Percentiles rank a stretch among this genome's conserved stretches.
These are phyloP conservation scores for Posidonia australis DNA, from an alignment of 106 monocot species.

Conservation along the genomic window DNA sequence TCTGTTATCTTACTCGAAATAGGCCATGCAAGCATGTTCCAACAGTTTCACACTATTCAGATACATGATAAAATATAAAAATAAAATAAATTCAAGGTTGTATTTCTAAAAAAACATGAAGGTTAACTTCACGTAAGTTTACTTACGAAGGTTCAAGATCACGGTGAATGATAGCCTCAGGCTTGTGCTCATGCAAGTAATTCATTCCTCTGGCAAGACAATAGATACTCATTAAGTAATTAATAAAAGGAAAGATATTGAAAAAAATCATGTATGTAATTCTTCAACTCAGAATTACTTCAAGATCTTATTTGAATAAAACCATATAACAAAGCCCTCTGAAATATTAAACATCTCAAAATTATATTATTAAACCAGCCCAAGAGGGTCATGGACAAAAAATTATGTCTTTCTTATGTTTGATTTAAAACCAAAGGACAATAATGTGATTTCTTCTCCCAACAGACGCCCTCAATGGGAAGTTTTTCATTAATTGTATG, in stretches of 20 bases:
- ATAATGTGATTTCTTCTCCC: too few species aligned
- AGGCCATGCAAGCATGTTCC: slow-evolving; percentile 20
- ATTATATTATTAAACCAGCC: too few species aligned
- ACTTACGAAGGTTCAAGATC: slow-evolving; percentile 98
- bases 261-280: slow-evolving; percentile 1
- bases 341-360: too few species aligned
- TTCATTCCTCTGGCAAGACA: slow-evolving; percentile 66
- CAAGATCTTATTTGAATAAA: not conserved
- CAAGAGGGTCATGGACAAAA: too few species aligned
- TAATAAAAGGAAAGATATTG: not conserved
- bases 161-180: slow-evolving; percentile 93
- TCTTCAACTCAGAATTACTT: not conserved
- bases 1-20: slow-evolving; percentile 57
- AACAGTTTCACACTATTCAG: slow-evolving; percentile 21
- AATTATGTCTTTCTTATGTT: too few species aligned
- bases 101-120: not conserved
- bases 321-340: too few species aligned
- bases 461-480: too few species aligned
- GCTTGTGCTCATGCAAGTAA: slow-evolving; percentile 96
- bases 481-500: too few species aligned
- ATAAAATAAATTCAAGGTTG: not conserved
- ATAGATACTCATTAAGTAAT: not conserved
- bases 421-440: too few species aligned
- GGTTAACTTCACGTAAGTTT: not conserved
- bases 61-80: slow-evolving; percentile 1